Evolutionary conservation across 179 eudicot species (phyloP), one percentile per base, ranked within the genome.

Genomic region (Silene noctiflora): DNA sequence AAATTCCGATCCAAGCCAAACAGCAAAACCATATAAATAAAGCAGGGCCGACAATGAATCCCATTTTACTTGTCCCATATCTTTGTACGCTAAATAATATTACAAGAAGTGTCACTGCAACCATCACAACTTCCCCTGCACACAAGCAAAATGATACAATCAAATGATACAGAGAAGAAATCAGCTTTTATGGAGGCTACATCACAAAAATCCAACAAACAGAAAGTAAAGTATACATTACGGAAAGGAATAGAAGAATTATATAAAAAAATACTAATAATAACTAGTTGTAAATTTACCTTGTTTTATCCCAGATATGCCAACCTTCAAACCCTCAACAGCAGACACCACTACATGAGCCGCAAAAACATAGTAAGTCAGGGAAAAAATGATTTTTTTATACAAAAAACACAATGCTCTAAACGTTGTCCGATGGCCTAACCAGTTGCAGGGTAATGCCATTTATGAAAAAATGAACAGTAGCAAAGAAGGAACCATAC

Each of bases 51-150:
- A 95, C 96, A 17, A 85, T 83, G 82, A 95, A 86, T 72, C 98
- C 99, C 88, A 93, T 92, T 87, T 95, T 95, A 77, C 99, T 95
- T 44, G 99, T 95, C 70, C 97, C 99, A 82, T 91, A 95, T 79
- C 83, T 90, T 83, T 95, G 99, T 71, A 93, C 80, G 78, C 99
- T 95, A 85, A 95, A 95, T 82, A 95, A 82, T 81, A 95, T 76
- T 22, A 95, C 82, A 76, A 95, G 98, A 81, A 85, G 90, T 70
- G 94, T 89, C 64, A 91, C 91, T 33, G 99, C 89, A 81, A 95
- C 88, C 94, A 90, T 93, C 89, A 89, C 86, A 76, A 93, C 94
- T 73, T 87, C 88, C 76, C 88, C 99, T 95, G 98, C 89, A 83
- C 71, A 72, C 76, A 77, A 63, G 63, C 74, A 59, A 72, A 67